These are phyloP conservation scores for Beauveria sp. DNA, from an alignment of 2,329 filamentous ascomycete genomes.

Conservation along the genomic window DNA sequence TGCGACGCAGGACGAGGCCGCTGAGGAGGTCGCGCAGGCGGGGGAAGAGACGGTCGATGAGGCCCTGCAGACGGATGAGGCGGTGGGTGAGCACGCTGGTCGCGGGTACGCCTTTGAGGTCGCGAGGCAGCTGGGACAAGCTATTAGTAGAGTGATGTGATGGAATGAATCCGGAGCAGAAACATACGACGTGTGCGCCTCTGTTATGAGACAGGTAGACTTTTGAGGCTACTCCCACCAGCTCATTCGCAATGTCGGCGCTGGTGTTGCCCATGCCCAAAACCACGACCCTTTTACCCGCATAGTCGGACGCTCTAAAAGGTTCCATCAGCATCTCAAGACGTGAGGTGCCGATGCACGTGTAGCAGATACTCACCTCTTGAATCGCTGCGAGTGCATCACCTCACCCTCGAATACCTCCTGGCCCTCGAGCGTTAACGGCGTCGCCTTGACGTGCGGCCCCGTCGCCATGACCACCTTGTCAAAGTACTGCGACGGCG, in stretches of 20 bases:
- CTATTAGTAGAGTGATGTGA: not conserved
- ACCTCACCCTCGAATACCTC: slow-evolving; percentile 31
- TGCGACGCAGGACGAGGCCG: not conserved
- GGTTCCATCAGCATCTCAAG: not conserved
- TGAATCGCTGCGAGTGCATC: slow-evolving; percentile 32
- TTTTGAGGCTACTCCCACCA: slow-evolving; percentile 27
- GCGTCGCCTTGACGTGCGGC: slow-evolving; percentile 26
- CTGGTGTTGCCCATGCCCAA: slow-evolving; percentile 35
- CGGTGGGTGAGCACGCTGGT: slow-evolving; percentile 7
- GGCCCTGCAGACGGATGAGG: not conserved
- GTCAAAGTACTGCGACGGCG: slow-evolving; percentile 24
- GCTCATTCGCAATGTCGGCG: slow-evolving; percentile 21
- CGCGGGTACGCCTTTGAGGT: slow-evolving; percentile 6
- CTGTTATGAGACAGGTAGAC: slow-evolving; percentile 35
- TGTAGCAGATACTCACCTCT: slow-evolving; percentile 18
- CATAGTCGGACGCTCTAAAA: slow-evolving; percentile 23
- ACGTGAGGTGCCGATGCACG: not conserved
- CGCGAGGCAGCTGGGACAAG: not conserved
- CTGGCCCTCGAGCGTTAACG: slow-evolving; percentile 27
- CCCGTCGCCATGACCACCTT: slow-evolving; percentile 29
- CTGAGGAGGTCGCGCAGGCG: slow-evolving; percentile 4
- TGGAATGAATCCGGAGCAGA: not conserved
- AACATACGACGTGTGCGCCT: slow-evolving; percentile 28
- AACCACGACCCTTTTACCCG: slow-evolving; percentile 35
- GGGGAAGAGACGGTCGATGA: not conserved